These are phyloP conservation scores for Lactarius deliciosus DNA, from an alignment of 768 basidiomycete species.

Conservation along the genomic window DNA sequence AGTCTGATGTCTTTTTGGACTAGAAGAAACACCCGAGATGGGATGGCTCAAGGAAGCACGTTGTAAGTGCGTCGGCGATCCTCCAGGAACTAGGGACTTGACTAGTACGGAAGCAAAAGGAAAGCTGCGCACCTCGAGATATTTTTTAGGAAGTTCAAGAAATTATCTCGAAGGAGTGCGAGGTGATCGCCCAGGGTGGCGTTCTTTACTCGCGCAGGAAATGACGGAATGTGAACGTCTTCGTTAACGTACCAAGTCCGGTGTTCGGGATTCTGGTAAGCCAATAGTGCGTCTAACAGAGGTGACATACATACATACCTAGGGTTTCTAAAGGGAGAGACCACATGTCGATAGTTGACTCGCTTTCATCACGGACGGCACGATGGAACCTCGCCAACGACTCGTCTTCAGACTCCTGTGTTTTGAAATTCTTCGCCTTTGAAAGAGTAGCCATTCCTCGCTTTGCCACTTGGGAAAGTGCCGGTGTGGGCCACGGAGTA, in stretches of 20 bases:
- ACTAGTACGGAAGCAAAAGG: conserved; percentile 9
- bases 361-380: conserved; percentile 19
- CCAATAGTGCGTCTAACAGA: neutral
- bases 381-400: conserved; percentile 18
- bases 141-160: conserved; percentile 24
- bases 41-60: conserved; percentile 7
- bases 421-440: neutral
- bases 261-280: conserved; percentile 1
- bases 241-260: neutral
- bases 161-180: conserved; percentile 17
- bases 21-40: conserved; percentile 8
- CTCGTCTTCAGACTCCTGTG: conserved; percentile 17
- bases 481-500: conserved; percentile 11
- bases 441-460: conserved; percentile 25
- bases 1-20: neutral
- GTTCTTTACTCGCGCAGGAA: conserved; percentile 11
- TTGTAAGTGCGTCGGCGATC: neutral
- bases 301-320: conserved; percentile 17
- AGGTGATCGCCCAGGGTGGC: conserved; percentile 22
- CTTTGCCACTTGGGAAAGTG: conserved; percentile 15
- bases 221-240: conserved; percentile 28
- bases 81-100: conserved; percentile 19
- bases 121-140: conserved; percentile 21
- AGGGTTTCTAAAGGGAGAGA: conserved; percentile 20
- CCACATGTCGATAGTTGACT: conserved; percentile 22